Base-by-base conservation (phyloP, 2,329 filamentous ascomycete species). In the Colletotrichum lindemuthianum region DNA sequence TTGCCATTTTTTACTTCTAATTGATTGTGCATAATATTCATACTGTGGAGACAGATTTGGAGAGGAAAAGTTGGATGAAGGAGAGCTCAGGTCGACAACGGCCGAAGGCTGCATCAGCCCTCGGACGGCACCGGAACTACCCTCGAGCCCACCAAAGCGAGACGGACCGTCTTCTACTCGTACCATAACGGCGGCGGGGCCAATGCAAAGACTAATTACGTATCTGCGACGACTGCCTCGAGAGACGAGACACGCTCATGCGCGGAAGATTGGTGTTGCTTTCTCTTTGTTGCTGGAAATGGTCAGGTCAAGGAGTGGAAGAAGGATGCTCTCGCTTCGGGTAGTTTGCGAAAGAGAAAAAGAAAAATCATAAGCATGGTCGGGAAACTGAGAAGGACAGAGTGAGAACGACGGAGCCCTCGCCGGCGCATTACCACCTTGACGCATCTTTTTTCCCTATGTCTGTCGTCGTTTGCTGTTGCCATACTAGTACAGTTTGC, bases 11-110 rank as follows among this genome's bases (percentile, higher is more conserved):
- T 10, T 50, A 39, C 48, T 60, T 59, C 16, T 59, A 55, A 64
- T 66, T 58, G 63, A 43, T 55, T 65, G 53, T 66, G 59, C 63
- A 66, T 64, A 64, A 39, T 59, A 49, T 66, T 64, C 59, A 51
- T 60, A 44, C 44, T 54, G 58, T 47, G 51, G 61, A 57, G 61
- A 48, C 41, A 39, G 10, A 24, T 61, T 65, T 65, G 58, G 61
- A 65, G 61, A 65, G 51, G 61, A 65, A 65, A 61, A 65, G 58
- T 65, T 65, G 58, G 61, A 57, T 40, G 50, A 58, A 56, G 41
- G 40, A 51, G 43, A 48, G 58, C 13, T 4, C 39, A 49, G 40
- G 51, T 48, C 58, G 24, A 24, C 24, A 65, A 61, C 58, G 40
- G 47, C 59, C 24, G 45, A 49, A 12, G 54, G 54, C 24, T 24